Evolutionary conservation across 2,329 filamentous ascomycete genomes (phyloP).

Genomic region (Aspergillus sp.): DNA sequence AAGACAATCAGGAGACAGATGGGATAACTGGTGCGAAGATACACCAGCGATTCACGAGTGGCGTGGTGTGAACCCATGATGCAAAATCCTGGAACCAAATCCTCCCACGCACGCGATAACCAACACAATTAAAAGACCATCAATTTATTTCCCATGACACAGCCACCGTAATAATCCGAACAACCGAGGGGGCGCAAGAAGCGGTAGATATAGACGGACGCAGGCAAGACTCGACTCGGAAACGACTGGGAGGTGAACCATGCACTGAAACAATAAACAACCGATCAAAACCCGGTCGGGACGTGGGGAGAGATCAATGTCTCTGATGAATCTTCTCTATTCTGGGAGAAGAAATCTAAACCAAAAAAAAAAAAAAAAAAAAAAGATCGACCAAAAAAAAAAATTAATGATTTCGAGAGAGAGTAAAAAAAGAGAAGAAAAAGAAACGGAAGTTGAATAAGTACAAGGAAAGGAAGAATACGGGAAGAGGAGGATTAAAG

Average conservation of each 20-base stretch:
- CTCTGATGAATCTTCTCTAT: too few species aligned
- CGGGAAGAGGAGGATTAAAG: not conserved
- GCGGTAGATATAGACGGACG: constrained; percentile 1
- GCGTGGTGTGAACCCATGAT: constrained; percentile 34
- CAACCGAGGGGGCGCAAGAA: constrained; percentile 2
- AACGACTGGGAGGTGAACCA: constrained; percentile 1
- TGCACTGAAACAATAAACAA: too few species aligned
- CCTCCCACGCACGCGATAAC: constrained; percentile 14
- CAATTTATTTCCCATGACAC: constrained; percentile 32
- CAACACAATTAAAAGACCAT: constrained; percentile 13
- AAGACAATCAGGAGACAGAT: constrained; percentile 63
- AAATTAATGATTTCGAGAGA: too few species aligned
- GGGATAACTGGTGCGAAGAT: constrained; percentile 57
- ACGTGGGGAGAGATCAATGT: too few species aligned
- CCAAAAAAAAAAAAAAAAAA: constrained; percentile 5
- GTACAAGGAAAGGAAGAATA: not conserved
- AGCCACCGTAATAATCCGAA: constrained; percentile 9
- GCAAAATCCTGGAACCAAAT: constrained; percentile 6
- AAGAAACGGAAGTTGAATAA: constrained; percentile 1
- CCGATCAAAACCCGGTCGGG: too few species aligned
- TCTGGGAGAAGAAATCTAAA: constrained; percentile 1
- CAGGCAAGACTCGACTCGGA: constrained; percentile 2
- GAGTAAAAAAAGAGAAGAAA: constrained; percentile 14
- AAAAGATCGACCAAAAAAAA: not conserved
- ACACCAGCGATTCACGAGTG: constrained; percentile 40